These are phyloP conservation scores for Senna siamea DNA, from an alignment of 306 rosid genomes.

Conservation along the genomic window DNA sequence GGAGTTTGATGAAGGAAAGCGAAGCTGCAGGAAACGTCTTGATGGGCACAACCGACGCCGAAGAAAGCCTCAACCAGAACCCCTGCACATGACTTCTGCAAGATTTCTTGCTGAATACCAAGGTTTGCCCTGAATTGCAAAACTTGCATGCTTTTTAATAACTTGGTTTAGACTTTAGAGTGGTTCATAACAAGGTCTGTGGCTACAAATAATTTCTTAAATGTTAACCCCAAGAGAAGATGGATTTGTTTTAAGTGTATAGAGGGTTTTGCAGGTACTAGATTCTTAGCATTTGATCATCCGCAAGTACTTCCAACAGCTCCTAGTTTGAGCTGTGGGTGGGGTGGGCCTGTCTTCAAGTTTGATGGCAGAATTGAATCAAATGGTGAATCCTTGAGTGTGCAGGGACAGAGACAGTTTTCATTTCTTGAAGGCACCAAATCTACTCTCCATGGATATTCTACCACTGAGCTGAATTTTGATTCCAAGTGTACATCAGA, in stretches of 20 bases:
- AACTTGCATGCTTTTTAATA: too few relatives aligned
- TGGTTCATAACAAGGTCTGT: too few relatives aligned
- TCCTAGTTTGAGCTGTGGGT: constrained; percentile 41
- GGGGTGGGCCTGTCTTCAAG: too few relatives aligned
- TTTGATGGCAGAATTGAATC: constrained; percentile 29
- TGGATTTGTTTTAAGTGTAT: background rate
- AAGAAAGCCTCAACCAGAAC: constrained; percentile 63
- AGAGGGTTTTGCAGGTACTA: constrained; percentile 37
- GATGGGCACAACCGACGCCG: constrained; percentile 73
- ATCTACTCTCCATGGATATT: too few relatives aligned
- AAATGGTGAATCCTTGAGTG: too few relatives aligned
- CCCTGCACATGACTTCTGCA: constrained; percentile 36
- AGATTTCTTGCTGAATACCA: background rate
- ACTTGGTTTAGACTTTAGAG: too few relatives aligned
- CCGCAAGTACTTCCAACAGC: constrained; percentile 35
- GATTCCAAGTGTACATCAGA: constrained; percentile 28
- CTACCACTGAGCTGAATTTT: too few relatives aligned
- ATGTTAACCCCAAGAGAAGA: too few relatives aligned
- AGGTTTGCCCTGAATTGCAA: too few relatives aligned
- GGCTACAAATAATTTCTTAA: too few relatives aligned
- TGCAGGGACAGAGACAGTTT: too few relatives aligned
- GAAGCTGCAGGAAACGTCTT: constrained; percentile 74
- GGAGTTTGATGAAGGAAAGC: constrained; percentile 72
- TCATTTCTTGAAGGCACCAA: too few relatives aligned
- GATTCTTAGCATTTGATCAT: constrained; percentile 42